phyloP scores from a whole-genome alignment of 2,329 filamentous ascomycete genomes.

The Aspergillus sergii region DNA sequence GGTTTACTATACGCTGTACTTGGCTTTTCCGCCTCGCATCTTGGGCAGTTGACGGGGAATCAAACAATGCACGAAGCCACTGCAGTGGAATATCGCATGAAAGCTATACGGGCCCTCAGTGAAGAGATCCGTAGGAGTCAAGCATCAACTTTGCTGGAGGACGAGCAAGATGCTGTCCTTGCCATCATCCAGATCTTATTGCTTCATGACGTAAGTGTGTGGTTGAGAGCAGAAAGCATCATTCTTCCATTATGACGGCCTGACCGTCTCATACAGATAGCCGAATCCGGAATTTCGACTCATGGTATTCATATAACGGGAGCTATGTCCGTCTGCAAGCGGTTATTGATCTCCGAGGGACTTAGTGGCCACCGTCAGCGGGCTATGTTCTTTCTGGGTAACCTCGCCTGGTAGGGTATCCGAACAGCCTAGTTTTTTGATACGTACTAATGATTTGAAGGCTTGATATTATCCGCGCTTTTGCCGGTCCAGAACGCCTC shows the following conservation, averaged over 20 bases:
- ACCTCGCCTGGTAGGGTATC: slow-evolving; percentile 29
- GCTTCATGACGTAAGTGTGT: slow-evolving; percentile 32
- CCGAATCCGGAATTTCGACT: slow-evolving; percentile 33
- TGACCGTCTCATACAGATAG: slow-evolving; percentile 25
- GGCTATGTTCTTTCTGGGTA: slow-evolving; percentile 34
- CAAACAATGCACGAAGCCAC: slow-evolving; percentile 25
- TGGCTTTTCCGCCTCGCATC: slow-evolving; percentile 32
- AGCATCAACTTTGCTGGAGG: slow-evolving; percentile 21
- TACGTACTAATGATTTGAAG: slow-evolving; percentile 9
- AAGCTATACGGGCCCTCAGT: slow-evolving; percentile 31
- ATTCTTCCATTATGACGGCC: neutral
- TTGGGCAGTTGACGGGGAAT: slow-evolving; percentile 26
- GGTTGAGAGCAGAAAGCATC: neutral
- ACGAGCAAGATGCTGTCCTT: slow-evolving; percentile 33
- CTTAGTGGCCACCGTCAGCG: slow-evolving; percentile 27
- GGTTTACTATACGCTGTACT: slow-evolving; percentile 32
- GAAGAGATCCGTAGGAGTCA: slow-evolving; percentile 30
- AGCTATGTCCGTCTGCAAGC: slow-evolving; percentile 36
- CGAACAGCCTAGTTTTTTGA: neutral
- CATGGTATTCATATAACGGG: slow-evolving; percentile 38
- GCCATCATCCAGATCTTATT: slow-evolving; percentile 35
- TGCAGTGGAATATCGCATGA: slow-evolving; percentile 32
- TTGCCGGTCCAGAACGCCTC: slow-evolving; percentile 28
- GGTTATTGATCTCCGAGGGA: slow-evolving; percentile 25
- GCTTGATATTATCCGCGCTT: slow-evolving; percentile 36